Evolutionary conservation across 139 green algal species (phyloP), one percentile per base, ranked within the genome.

Genomic region (Auxenochlorella protothecoides): DNA sequence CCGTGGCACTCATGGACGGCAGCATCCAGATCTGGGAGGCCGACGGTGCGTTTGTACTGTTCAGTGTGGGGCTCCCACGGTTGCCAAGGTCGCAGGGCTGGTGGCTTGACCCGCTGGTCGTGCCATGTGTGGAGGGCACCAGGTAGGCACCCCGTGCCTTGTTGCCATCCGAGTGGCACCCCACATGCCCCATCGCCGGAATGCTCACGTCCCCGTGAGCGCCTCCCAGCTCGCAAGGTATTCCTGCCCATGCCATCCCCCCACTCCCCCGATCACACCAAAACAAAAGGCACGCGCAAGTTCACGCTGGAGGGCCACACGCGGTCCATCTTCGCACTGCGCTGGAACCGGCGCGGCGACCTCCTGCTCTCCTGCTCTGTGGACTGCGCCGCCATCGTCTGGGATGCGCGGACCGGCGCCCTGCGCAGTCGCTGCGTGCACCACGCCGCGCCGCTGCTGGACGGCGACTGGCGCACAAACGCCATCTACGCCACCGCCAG

Each of bases 391-490:
- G 80, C 83, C n/a, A 83, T 85, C 65, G 73, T 97, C 27, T 97
- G 90, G 91, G 87, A 97, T 59, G 88, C 78, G 2, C 76, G 64
- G 65, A 27, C 59, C 5, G 67, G 65, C 56, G 44, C 11, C 12
- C 65, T 70, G 76, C 75, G 72, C 66, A 62, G 59, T 53, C 61
- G 62, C 59, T 79, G 56, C 44, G 9, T 56, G 15, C 65, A 71
- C 60, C 68, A 74, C 64, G 52, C 84, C 87, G 89, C 83, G 2
- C 85, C 92, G 4, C 90, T 85, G 4, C 78, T 97, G 76, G 92
- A 97, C 71, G 91, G 94, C 60, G 92, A 96, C 82, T 97, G 92
- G 92, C 81, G 89, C 64, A 93, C 90, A 84, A 88, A 93, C 80
- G 84, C 59, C 59, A 86, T 84, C 4, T 97, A 97, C 80, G 92